Conservation (phyloP, 75 land plant species). For the Pinus taeda region DNA sequence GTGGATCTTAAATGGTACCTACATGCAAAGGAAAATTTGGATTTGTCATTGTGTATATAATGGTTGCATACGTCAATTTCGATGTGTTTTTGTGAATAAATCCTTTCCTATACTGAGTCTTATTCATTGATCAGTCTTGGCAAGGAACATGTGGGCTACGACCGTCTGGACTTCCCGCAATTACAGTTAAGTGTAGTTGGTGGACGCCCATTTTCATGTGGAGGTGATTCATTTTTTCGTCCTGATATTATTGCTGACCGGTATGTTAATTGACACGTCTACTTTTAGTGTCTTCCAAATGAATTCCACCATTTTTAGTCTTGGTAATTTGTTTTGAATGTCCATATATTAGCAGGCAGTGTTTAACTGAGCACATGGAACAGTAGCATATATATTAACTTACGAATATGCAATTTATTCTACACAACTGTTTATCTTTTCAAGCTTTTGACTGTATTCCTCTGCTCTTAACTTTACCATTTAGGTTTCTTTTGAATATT, state of each 20-base stretch:
- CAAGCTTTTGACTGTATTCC: no score
- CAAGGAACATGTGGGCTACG: slow-evolving; percentile 74
- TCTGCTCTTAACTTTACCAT: not conserved
- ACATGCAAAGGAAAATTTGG: slow-evolving; percentile 5
- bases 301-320: not conserved
- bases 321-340: no score
- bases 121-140: slow-evolving; percentile 56
- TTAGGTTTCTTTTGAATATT: not conserved
- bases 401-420: no score
- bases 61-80: not conserved
- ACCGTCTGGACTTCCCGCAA: slow-evolving; percentile 54
- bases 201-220: slow-evolving; percentile 88
- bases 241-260: slow-evolving; percentile 32
- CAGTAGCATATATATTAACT: no score
- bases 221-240: slow-evolving; percentile 45
- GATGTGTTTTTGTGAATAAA: not conserved
- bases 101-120: not conserved
- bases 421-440: no score
- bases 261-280: slow-evolving; percentile 16
- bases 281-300: slow-evolving; percentile 10
- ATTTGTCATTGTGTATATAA: not conserved
- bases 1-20: not conserved
- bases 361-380: no score
- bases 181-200: slow-evolving; percentile 80
- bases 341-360: no score